phyloP scores from a whole-genome alignment of 768 basidiomycete genomes.

The Mycena sanguinolenta region DNA sequence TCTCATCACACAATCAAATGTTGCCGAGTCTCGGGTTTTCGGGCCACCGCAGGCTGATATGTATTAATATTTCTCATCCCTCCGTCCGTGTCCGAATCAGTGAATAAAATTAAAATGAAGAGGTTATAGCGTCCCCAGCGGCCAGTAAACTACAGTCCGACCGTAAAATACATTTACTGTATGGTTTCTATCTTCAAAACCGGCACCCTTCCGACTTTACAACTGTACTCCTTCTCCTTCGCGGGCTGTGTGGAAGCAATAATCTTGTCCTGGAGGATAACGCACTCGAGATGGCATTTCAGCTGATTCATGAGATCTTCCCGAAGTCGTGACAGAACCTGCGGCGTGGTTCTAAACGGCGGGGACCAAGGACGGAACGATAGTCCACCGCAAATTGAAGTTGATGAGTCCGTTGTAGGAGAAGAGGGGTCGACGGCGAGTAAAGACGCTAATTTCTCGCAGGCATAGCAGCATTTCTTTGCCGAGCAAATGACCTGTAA shows the following conservation, averaged over 20 bases:
- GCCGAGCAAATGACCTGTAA: conserved; percentile 3
- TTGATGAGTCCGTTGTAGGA: background rate
- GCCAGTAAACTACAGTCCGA: too few species aligned
- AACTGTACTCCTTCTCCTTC: background rate
- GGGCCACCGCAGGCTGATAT: too few species aligned
- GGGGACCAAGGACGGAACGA: conserved; percentile 28
- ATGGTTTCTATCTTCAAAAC: too few species aligned
- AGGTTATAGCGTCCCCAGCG: too few species aligned
- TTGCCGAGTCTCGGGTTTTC: too few species aligned
- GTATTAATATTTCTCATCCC: too few species aligned
- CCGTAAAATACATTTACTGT: too few species aligned
- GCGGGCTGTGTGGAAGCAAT: background rate
- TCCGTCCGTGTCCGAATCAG: too few species aligned
- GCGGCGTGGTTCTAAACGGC: background rate
- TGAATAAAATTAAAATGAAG: too few species aligned
- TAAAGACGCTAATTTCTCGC: conserved; percentile 16
- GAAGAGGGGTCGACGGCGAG: background rate
- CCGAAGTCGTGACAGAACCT: conserved; percentile 1
- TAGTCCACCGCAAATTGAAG: background rate
- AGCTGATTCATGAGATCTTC: conserved; percentile 6
- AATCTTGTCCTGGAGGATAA: background rate
- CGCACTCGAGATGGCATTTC: conserved; percentile 1
- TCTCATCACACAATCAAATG: too few species aligned
- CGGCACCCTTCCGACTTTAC: too few species aligned
- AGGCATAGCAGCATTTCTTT: conserved; percentile 26